A percentile compares a stretch with the other conserved stretches of the same genome.
Conservation (phyloP, 2,329 filamentous ascomycete genomes). For the Myrmaecium sp. region DNA sequence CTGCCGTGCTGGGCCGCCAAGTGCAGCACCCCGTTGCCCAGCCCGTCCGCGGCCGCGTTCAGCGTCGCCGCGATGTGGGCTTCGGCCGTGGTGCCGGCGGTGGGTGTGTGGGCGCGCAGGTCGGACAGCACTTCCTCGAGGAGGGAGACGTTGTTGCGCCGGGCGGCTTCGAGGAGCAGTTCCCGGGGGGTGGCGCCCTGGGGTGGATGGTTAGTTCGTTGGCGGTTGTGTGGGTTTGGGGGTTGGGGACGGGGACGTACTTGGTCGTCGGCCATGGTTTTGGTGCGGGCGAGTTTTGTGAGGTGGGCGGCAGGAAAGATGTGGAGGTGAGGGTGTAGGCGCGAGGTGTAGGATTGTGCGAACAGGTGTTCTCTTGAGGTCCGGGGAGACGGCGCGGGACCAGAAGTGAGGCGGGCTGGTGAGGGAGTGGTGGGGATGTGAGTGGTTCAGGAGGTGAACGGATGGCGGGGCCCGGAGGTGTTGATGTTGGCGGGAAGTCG, state of each 20-base stretch:
- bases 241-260: conserved; percentile 5
- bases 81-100: conserved; percentile 34
- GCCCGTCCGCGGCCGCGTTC: conserved; percentile 68
- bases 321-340: background rate
- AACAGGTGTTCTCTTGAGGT: no score
- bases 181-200: conserved; percentile 77
- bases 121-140: conserved; percentile 53
- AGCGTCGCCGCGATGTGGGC: conserved; percentile 58
- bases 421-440: background rate
- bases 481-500: no score
- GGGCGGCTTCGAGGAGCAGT: conserved; percentile 80
- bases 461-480: no score
- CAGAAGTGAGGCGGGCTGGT: no score
- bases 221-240: background rate
- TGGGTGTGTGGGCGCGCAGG: conserved; percentile 25
- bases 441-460: background rate
- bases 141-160: conserved; percentile 79
- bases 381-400: no score
- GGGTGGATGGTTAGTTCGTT: conserved; percentile 6
- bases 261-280: conserved; percentile 17
- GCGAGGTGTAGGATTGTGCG: conserved; percentile 2
- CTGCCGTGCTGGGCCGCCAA: conserved; percentile 73
- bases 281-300: background rate
- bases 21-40: conserved; percentile 82
- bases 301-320: background rate